Conservation (phyloP, 2,329 filamentous ascomycete species). For the Colletotrichum graminicola region DNA sequence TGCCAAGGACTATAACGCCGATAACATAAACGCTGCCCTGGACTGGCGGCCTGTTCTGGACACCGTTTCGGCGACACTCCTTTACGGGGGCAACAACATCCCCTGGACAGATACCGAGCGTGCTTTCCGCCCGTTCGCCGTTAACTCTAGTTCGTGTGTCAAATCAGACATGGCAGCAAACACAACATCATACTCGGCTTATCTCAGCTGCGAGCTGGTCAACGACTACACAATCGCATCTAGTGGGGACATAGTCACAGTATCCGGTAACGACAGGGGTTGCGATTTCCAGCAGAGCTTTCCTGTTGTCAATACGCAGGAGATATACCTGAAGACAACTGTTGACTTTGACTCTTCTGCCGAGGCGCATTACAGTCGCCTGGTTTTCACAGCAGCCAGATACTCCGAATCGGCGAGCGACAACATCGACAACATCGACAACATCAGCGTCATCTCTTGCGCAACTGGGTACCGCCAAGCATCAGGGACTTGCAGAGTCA, state of each 20-base stretch:
- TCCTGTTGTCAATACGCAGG: neutral
- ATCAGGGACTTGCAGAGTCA: neutral
- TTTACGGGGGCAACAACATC: conserved; percentile 10
- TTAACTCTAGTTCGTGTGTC: neutral
- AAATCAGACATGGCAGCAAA: neutral
- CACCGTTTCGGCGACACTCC: conserved; percentile 3
- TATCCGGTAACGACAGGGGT: conserved; percentile 10
- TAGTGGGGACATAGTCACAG: neutral
- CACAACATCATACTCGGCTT: conserved; percentile 17
- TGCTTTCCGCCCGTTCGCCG: conserved; percentile 14
- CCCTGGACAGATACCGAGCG: conserved; percentile 13
- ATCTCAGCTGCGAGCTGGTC: conserved; percentile 17
- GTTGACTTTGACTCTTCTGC: conserved; percentile 13
- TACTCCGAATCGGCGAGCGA: neutral
- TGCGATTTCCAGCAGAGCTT: conserved; percentile 20
- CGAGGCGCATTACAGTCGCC: conserved; percentile 14
- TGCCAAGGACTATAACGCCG: neutral
- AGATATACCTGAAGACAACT: conserved; percentile 14
- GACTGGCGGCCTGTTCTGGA: conserved; percentile 22
- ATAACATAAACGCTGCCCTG: conserved; percentile 10
- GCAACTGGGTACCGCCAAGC: conserved; percentile 13
- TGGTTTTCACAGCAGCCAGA: conserved; percentile 9
- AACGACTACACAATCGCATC: conserved; percentile 6
- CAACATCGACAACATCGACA: neutral
- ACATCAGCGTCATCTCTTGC: conserved; percentile 28